Evolutionary conservation across 495 filamentous ascomycete genomes (phyloP).

Genomic region (Arthonia radiata): DNA sequence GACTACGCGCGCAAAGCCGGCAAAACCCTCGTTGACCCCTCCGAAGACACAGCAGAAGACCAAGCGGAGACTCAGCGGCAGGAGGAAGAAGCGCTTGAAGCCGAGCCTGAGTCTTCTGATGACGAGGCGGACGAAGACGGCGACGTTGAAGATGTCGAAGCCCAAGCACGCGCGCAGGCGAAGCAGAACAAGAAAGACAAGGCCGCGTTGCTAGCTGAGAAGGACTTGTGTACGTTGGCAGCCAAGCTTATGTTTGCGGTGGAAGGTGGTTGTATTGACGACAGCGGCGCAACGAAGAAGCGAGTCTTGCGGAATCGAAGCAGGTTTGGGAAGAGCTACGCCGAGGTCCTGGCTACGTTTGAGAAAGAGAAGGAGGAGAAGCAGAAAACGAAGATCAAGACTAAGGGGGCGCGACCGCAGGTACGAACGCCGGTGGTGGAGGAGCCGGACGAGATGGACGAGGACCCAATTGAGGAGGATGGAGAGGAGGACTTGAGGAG

Average conservation of each 20-base stretch:
- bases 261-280: constrained; percentile 45
- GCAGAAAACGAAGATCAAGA: constrained; percentile 28
- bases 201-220: constrained; percentile 45
- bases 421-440: too few relatives aligned
- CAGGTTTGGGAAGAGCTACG: constrained; percentile 7
- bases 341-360: constrained; percentile 6
- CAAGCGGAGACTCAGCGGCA: constrained; percentile 30
- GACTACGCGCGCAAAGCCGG: constrained; percentile 43
- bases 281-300: constrained; percentile 25
- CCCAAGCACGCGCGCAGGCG: constrained; percentile 6
- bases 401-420: too few relatives aligned
- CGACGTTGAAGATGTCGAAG: constrained; percentile 25
- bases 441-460: too few relatives aligned
- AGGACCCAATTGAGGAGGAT: too few relatives aligned
- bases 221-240: constrained; percentile 60
- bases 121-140: constrained; percentile 16
- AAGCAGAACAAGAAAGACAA: constrained; percentile 5
- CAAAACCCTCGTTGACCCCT: constrained; percentile 32
- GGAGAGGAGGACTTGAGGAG: too few relatives aligned
- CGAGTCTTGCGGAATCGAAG: constrained; percentile 21
- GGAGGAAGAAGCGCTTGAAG: constrained; percentile 32
- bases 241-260: constrained; percentile 62
- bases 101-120: constrained; percentile 21
- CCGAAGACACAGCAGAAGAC: constrained; percentile 41
- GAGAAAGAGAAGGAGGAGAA: constrained; percentile 4